Evolutionary conservation across 2,329 filamentous ascomycete genomes (phyloP).

Genomic region (Diplodia mutila): DNA sequence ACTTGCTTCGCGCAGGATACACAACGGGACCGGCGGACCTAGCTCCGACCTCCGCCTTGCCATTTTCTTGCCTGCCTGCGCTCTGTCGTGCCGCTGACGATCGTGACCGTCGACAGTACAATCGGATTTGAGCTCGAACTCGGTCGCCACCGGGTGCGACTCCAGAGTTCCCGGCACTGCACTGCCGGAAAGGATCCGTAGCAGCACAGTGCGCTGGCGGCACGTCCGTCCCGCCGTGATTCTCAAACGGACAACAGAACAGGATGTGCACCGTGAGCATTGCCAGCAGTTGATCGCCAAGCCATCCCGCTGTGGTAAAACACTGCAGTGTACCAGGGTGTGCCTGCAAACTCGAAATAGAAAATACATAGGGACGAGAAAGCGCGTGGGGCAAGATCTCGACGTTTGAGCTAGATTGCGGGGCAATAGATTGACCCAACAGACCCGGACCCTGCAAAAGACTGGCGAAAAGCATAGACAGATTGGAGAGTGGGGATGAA

Average conservation of each 20-base stretch:
- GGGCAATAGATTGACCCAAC: background rate
- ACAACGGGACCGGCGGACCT: background rate
- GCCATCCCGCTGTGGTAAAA: background rate
- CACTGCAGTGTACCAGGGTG: background rate
- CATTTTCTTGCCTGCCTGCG: background rate
- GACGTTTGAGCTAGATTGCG: constrained; percentile 12
- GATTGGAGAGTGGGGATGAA: background rate
- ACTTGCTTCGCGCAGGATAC: background rate
- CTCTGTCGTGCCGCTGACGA: background rate
- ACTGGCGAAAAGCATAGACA: constrained; percentile 8
- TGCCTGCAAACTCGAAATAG: constrained; percentile 15
- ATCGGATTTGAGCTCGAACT: background rate
- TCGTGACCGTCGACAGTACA: background rate
- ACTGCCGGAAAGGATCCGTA: background rate
- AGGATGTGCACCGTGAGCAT: background rate
- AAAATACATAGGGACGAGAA: background rate
- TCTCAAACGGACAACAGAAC: background rate
- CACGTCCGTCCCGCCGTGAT: background rate
- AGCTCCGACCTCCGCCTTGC: background rate
- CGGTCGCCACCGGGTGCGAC: constrained; percentile 8
- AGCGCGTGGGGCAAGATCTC: background rate
- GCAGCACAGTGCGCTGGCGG: background rate
- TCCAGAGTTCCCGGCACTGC: background rate
- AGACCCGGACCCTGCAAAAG: constrained; percentile 5
- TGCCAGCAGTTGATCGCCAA: background rate